phyloP scores from a whole-genome alignment of 192 early-diverging fungal genomes.

The Backusella sp. region DNA sequence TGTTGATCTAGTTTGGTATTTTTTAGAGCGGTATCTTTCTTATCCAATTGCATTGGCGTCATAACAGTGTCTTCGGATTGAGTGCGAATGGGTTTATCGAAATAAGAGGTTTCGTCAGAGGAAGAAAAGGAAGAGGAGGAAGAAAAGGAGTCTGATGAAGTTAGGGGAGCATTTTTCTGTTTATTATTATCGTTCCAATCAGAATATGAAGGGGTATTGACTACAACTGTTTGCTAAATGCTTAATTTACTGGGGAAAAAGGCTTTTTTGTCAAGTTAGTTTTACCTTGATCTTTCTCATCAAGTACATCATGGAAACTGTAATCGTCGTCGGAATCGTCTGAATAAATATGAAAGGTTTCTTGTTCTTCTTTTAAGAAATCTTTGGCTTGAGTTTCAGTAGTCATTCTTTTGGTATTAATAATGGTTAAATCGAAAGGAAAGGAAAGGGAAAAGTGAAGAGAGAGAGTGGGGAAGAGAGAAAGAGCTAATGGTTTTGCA shows the following conservation, averaged over 20 bases:
- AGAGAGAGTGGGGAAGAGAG: background rate
- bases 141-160: constrained; percentile 9
- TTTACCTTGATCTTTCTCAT: constrained; percentile 9
- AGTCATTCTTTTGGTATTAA: background rate
- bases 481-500: background rate
- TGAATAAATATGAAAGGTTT: background rate
- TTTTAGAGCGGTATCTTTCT: background rate
- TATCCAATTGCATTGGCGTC: background rate
- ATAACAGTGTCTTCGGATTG: constrained; percentile 5
- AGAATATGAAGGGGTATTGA: constrained; percentile 10
- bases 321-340: constrained; percentile 11
- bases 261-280: background rate
- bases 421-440: background rate
- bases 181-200: constrained; percentile 9
- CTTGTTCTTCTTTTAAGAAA: background rate
- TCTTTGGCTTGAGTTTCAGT: background rate
- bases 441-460: background rate
- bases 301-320: constrained; percentile 2
- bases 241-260: background rate
- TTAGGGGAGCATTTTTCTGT: constrained; percentile 7
- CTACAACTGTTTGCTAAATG: constrained; percentile 9
- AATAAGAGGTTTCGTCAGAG: constrained; percentile 8
- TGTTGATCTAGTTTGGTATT: background rate
- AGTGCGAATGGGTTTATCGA: constrained; percentile 8
- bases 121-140: constrained; percentile 3